A percentile compares a stretch with the other conserved stretches of the same genome.
These are phyloP conservation scores for Lactarius sp. DNA, from an alignment of 768 basidiomycete species.

Conservation along the genomic window DNA sequence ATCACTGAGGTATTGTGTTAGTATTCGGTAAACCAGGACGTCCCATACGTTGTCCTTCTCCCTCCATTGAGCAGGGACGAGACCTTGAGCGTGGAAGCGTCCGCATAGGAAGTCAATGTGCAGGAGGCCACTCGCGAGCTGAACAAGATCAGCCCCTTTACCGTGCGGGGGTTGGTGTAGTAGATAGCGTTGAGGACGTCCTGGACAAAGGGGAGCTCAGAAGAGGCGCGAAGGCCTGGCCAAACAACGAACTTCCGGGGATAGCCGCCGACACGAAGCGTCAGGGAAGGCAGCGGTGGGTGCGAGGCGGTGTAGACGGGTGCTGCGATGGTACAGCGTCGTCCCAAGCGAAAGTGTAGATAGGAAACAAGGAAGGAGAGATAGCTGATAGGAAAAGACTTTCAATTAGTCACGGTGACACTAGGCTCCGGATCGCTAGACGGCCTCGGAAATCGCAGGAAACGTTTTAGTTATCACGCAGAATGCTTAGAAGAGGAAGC, in stretches of 20 bases:
- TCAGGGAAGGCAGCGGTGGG: not conserved
- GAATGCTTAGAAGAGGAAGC: too few species aligned
- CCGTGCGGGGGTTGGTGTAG: slow-evolving; percentile 6
- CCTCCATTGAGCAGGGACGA: slow-evolving; percentile 12
- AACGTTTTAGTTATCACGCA: too few species aligned
- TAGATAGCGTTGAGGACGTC: slow-evolving; percentile 6
- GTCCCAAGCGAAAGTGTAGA: too few species aligned
- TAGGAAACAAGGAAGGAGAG: too few species aligned
- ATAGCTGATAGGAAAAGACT: too few species aligned
- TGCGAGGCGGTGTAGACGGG: not conserved
- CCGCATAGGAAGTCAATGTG: slow-evolving; percentile 2
- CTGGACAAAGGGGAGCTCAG: not conserved
- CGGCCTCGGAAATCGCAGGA: too few species aligned
- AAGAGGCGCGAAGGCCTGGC: not conserved
- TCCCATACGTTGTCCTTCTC: slow-evolving; percentile 12
- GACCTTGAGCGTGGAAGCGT: not conserved
- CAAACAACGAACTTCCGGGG: not conserved
- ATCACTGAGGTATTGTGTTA: too few species aligned
- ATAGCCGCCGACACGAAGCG: not conserved
- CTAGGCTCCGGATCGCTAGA: too few species aligned
- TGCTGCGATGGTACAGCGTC: not conserved
- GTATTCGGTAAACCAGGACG: slow-evolving; percentile 3
- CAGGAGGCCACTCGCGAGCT: not conserved
- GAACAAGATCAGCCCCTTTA: not conserved
- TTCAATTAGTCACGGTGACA: too few species aligned